Base-by-base conservation (phyloP, 345 rosid genomes). In the Pugionium dolabratum region DNA sequence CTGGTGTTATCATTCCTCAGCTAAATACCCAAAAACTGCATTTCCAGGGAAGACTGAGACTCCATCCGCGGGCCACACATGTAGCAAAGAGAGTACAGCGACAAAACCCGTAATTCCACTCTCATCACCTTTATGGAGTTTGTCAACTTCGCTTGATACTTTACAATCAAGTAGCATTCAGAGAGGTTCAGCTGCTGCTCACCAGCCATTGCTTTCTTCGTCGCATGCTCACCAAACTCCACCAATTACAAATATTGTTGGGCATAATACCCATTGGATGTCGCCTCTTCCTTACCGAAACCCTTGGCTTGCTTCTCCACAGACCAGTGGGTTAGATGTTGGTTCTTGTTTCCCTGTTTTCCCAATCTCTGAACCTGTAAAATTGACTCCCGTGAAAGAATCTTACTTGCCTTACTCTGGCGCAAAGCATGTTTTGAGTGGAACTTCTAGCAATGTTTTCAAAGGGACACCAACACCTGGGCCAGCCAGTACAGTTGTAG, bases 71-170 rank as follows among this genome's bases (percentile, higher is more conserved):
- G 79, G 78, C 60, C 81, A 85, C 57, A 61, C 80, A 44, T 79
- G 68, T 69, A 76, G 82, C 76, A 95, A 82, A 82, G 81, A 67
- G 55, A 83, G 79, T 43, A 57, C 91, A 70, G 70, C 67, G 36
- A 70, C 62, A 56, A 86, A 79, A 64, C 80, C 95, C 42, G 60
- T 85, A 64, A 71, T 74, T 11, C 92, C 99, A 48, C 80, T 76
- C 53, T 86, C 96, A 55, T 91, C 99, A 60, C 96, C 98, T 34
- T 82, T 87, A 54, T 95, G 98, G 95, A 85, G 79, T 70, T 65
- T 86, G 29, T 61, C 86, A 36, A 79, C 83, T 39, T 86, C 96
- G 31, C 70, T 67, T 47, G 93, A 85, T 67, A 63, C 79, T 46
- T 39, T 79, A 73, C 91, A 87, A 54, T 59, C 91, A 58, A 76